A percentile compares a stretch with the other conserved stretches of the same genome.
These are phyloP conservation scores for Ligustrum vulgare DNA, from an alignment of 257 asterid species.

Conservation along the genomic window DNA sequence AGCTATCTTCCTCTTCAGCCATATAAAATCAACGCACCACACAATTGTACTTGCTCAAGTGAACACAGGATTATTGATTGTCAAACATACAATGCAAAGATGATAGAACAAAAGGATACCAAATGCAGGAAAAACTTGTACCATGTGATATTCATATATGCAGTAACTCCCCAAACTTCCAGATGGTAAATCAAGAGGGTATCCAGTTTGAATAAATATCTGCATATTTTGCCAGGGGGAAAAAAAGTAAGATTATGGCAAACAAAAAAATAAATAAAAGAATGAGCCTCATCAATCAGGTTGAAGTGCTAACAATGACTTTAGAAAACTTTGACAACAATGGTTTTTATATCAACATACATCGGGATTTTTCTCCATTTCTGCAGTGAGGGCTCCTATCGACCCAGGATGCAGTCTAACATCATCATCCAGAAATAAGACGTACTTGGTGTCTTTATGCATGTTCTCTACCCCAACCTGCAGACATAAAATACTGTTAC, in stretches of 20 bases:
- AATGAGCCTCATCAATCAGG: constrained; percentile 15
- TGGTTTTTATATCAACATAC: constrained; percentile 37
- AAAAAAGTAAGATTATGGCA: background rate
- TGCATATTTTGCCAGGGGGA: constrained; percentile 33
- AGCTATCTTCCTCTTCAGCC: background rate
- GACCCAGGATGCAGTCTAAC: constrained; percentile 99
- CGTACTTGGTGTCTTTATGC: constrained; percentile 93
- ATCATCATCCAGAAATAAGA: constrained; percentile 92
- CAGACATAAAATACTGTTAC: constrained; percentile 18
- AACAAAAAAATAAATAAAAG: constrained; percentile 20
- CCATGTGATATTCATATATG: constrained; percentile 99
- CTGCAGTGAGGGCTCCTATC: constrained; percentile 90
- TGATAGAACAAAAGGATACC: background rate
- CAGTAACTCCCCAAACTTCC: constrained; percentile 99
- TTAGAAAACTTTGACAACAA: background rate
- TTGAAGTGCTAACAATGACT: constrained; percentile 19
- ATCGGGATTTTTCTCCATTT: constrained; percentile 93
- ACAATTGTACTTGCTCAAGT: background rate
- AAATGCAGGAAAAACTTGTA: constrained; percentile 23
- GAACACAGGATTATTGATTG: background rate
- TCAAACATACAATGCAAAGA: background rate
- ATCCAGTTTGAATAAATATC: constrained; percentile 99
- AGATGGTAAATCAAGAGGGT: constrained; percentile 98
- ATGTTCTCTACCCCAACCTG: constrained; percentile 94
- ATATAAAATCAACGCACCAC: background rate